Percentiles rank a stretch among this genome's conserved stretches.
Conservation (phyloP, 1,284 basidiomycete species). For the Apiotrichum sp. region DNA sequence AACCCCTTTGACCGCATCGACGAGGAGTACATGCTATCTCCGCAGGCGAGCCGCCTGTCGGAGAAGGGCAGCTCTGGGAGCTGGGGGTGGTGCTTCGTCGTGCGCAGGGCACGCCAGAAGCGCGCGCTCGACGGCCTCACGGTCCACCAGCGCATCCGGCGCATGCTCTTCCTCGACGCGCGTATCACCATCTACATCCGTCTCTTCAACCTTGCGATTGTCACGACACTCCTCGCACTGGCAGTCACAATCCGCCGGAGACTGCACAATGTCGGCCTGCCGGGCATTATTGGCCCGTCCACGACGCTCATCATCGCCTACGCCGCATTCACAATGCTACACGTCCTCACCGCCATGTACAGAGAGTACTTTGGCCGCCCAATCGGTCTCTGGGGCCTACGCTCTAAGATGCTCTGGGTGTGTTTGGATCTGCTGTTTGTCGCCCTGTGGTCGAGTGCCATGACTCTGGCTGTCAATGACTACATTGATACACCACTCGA, state of each 20-base stretch:
- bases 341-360: conserved; percentile 49
- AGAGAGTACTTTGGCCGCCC: conserved; percentile 54
- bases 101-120: background rate
- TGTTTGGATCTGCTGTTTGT: conserved; percentile 52
- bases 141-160: conserved; percentile 36
- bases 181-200: conserved; percentile 52
- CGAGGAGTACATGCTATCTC: conserved; percentile 12
- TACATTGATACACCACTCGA: conserved; percentile 53
- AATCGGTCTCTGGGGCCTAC: conserved; percentile 53
- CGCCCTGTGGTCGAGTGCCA: conserved; percentile 39
- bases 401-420: conserved; percentile 49
- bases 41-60: background rate
- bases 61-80: conserved; percentile 3
- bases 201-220: conserved; percentile 50
- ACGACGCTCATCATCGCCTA: conserved; percentile 52
- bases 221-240: conserved; percentile 46
- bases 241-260: conserved; percentile 46
- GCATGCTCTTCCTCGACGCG: conserved; percentile 47
- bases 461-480: conserved; percentile 52
- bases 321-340: conserved; percentile 49
- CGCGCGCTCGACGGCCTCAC: conserved; percentile 16
- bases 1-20: conserved; percentile 21
- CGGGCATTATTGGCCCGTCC: conserved; percentile 51
- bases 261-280: conserved; percentile 35
- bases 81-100: background rate